Percentiles rank a stretch among this genome's conserved stretches.
These are phyloP conservation scores for Coniochaeta ligniaria DNA, from an alignment of 2,329 filamentous ascomycete genomes.

Conservation along the genomic window DNA sequence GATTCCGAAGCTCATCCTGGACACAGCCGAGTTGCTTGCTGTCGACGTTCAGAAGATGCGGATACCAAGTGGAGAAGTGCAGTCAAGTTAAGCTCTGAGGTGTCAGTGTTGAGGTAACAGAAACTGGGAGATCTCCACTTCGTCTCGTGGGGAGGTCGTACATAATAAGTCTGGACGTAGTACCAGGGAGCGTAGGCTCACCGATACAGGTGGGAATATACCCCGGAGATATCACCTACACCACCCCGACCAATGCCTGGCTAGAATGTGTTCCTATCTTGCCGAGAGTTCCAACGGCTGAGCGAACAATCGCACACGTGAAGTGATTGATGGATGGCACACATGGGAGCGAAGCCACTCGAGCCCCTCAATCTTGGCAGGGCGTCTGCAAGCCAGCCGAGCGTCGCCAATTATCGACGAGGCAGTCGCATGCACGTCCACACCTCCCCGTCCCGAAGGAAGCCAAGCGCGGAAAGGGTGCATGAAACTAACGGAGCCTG, in stretches of 20 bases:
- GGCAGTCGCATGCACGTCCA: background rate
- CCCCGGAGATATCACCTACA: too few relatives aligned
- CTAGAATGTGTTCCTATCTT: background rate
- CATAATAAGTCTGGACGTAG: background rate
- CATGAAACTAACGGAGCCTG: background rate
- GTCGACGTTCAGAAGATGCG: background rate
- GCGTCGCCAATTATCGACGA: background rate
- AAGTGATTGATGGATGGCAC: background rate
- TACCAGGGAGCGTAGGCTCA: background rate
- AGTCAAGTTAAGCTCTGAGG: background rate
- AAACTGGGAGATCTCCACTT: background rate
- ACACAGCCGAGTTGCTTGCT: background rate
- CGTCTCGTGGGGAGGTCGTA: background rate
- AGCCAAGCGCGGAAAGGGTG: background rate
- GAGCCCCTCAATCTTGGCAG: background rate
- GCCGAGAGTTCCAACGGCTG: background rate
- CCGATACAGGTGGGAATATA: background rate
- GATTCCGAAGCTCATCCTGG: background rate
- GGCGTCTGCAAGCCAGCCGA: background rate
- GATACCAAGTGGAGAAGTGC: background rate
- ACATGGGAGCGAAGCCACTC: background rate
- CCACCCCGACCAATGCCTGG: background rate
- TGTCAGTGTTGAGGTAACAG: background rate
- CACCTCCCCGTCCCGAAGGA: background rate
- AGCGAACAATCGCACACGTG: background rate